phyloP scores from a whole-genome alignment of 1,139 yeast genomes.

The Yamadazyma diospyri region DNA sequence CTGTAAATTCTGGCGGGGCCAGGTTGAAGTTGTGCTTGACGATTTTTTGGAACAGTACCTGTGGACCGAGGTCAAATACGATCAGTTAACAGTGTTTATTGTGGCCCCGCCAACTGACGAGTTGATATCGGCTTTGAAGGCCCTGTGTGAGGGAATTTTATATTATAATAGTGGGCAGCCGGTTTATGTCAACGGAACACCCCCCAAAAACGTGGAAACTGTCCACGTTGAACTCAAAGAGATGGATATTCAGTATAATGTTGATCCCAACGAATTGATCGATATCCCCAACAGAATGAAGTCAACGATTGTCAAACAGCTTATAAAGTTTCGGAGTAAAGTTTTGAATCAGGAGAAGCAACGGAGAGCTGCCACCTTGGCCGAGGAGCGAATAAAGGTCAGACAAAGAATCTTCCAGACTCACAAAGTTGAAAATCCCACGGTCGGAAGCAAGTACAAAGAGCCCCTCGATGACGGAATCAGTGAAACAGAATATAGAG shows the following conservation, averaged over 20 bases:
- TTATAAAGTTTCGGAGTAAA: conserved; percentile 58
- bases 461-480: conserved; percentile 30
- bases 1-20: conserved; percentile 31
- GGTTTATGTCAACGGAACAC: not conserved
- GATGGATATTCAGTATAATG: conserved; percentile 42
- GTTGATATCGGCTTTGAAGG: not conserved
- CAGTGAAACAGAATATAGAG: conserved; percentile 34
- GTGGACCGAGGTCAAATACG: conserved; percentile 13
- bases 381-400: conserved; percentile 51
- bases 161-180: conserved; percentile 3
- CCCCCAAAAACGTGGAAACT: not conserved
- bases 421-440: conserved; percentile 33
- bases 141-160: conserved; percentile 4
- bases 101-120: conserved; percentile 1
- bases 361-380: conserved; percentile 49
- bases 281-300: conserved; percentile 61
- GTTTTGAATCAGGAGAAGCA: conserved; percentile 57
- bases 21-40: conserved; percentile 28
- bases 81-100: conserved; percentile 7
- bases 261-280: conserved; percentile 56
- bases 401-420: conserved; percentile 48
- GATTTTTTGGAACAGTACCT: conserved; percentile 7
- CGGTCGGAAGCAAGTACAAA: not conserved
- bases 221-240: conserved; percentile 8
- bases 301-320: conserved; percentile 56